Conservation (phyloP, 805 yeast species). For the Ogataea salicorniae region DNA sequence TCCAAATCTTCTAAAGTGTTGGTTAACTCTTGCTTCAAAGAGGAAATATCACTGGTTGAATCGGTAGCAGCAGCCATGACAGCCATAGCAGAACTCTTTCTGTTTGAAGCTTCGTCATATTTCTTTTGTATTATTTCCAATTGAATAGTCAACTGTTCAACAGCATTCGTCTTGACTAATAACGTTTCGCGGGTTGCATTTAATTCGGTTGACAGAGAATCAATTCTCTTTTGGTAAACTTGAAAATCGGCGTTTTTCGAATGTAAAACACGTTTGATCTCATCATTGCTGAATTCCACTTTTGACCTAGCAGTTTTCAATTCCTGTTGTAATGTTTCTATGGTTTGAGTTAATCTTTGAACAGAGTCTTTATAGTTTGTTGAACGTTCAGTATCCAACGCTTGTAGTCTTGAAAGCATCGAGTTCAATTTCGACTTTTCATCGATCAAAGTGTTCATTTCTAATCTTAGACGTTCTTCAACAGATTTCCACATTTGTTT, state of each 20-base stretch:
- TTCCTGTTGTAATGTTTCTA: conserved; percentile 45
- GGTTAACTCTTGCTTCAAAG: conserved; percentile 29
- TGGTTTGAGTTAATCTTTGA: conserved; percentile 42
- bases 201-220: conserved; percentile 44
- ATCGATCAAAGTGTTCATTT: conserved; percentile 44
- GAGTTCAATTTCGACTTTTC: conserved; percentile 59
- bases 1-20: conserved; percentile 48
- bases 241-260: conserved; percentile 52
- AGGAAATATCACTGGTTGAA: conserved; percentile 18
- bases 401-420: conserved; percentile 55
- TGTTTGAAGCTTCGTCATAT: conserved; percentile 23
- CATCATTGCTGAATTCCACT: conserved; percentile 43
- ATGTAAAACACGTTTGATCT: conserved; percentile 45
- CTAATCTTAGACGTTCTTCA: conserved; percentile 47
- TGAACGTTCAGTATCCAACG: conserved; percentile 58
- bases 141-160: conserved; percentile 37
- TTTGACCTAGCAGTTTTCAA: conserved; percentile 39
- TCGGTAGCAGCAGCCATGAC: conserved; percentile 18
- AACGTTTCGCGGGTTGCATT: conserved; percentile 37
- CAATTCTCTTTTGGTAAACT: conserved; percentile 57
- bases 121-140: conserved; percentile 32
- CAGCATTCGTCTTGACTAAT: conserved; percentile 33
- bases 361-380: conserved; percentile 43
- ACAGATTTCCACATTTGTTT: conserved; percentile 43
- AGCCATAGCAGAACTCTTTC: conserved; percentile 26